Base-by-base conservation (phyloP, 345 rosid species). In the Citrus sp. region DNA sequence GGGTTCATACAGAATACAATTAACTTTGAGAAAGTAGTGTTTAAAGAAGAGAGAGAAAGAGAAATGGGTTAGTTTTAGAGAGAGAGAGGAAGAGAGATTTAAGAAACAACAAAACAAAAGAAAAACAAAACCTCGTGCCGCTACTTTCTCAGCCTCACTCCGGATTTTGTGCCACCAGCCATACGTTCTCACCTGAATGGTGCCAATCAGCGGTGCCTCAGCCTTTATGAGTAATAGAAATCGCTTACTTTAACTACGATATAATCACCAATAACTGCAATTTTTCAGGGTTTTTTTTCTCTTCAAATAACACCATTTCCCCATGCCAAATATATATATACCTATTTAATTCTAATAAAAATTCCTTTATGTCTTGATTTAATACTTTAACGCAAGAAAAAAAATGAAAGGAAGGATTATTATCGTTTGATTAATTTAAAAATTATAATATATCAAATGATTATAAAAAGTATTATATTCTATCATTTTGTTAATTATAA, bases 81-180 rank as follows among this genome's bases (percentile, higher is more conserved):
- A 85, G 80, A 84, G 70, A 74, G 51, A 80, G 82, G 72, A 67
- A 55, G 79, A 76, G 62, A 69, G 67, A 27, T 49, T 80, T 65
- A 80, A 82, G 73, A 37, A 58, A 67, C 27, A 78, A 70, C 3
- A 38, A 62, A 70, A 83, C n/a, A 38, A 73, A 69, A 80, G 74
- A 61, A 59, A 81, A 80, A 76, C 74, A 67, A 69, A 82, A 82
- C 80, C 83, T 82, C 80, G 89, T 88, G 93, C 89, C 86, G 86
- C 89, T 88, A 77, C 86, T 88, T 87, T 90, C 92, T 89, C 80
- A 77, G 80, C 68, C 49, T 79, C 76, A 85, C 88, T 78, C 94
- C 91, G 90, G 75, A 85, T 90, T 94, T 88, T 82, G 97, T 88
- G 97, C 92, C 90, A 84, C 78, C 80, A 80, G 84, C 89, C 95